Conservation (phyloP, 495 filamentous ascomycete genomes). For the Hyaloscypha variabilis region DNA sequence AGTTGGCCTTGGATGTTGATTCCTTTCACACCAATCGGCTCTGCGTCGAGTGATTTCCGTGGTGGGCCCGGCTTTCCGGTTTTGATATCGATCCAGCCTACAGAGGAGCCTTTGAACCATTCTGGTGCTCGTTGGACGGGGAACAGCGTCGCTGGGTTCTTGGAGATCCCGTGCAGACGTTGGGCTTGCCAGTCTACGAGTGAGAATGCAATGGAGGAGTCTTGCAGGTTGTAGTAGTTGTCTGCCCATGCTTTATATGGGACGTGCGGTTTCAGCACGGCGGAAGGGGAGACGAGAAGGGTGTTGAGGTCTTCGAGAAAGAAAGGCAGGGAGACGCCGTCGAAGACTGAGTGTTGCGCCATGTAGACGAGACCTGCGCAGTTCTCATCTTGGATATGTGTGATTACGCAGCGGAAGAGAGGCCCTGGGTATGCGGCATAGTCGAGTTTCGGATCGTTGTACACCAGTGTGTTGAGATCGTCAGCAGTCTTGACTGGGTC, state of each 20-base stretch:
- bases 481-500: background rate
- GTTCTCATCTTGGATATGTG: constrained; percentile 3
- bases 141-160: background rate
- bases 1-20: background rate
- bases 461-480: background rate
- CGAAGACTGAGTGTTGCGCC: background rate
- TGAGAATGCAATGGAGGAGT: background rate
- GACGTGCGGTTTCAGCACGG: background rate
- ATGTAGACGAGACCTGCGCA: constrained; percentile 3
- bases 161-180: background rate
- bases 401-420: background rate
- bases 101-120: constrained; percentile 3
- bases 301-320: background rate
- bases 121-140: background rate
- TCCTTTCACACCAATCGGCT: background rate
- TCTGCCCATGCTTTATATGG: constrained; percentile 2
- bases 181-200: background rate
- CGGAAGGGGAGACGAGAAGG: background rate
- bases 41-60: background rate
- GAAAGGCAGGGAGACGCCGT: background rate
- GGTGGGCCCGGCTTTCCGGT: constrained; percentile 8
- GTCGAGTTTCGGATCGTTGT: constrained; percentile 5
- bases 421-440: background rate
- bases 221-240: background rate
- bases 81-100: constrained; percentile 9